Conservation (phyloP, 805 yeast genomes). For the Barnettozyma populi region DNA sequence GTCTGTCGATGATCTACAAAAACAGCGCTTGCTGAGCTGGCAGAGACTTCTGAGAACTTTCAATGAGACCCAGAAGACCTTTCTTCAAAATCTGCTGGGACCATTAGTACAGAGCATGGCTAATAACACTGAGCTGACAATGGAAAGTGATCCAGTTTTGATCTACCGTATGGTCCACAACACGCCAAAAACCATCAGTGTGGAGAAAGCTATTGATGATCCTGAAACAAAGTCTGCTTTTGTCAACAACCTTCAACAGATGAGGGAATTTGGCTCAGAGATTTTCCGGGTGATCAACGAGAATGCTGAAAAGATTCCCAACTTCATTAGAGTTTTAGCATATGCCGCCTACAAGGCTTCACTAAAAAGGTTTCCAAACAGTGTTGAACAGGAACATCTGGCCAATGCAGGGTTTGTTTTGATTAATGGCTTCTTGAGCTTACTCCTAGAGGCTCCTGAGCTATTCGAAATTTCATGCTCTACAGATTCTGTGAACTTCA, state of each 20-base stretch:
- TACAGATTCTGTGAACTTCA: conserved; percentile 13
- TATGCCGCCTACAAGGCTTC: conserved; percentile 37
- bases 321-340: conserved; percentile 52
- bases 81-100: conserved; percentile 30
- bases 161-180: conserved; percentile 43
- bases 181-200: conserved; percentile 36
- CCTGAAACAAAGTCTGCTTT: conserved; percentile 65
- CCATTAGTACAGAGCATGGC: conserved; percentile 33
- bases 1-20: conserved; percentile 23
- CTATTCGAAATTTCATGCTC: conserved; percentile 45
- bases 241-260: conserved; percentile 63
- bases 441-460: conserved; percentile 47
- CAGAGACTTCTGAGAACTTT: conserved; percentile 36
- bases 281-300: conserved; percentile 48
- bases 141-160: conserved; percentile 75
- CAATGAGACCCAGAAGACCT: conserved; percentile 32
- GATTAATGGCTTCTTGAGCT: conserved; percentile 45
- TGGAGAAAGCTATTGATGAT: conserved; percentile 73
- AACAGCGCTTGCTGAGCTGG: conserved; percentile 32
- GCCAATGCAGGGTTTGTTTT: conserved; percentile 66
- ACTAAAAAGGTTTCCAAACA: conserved; percentile 49
- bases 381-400: conserved; percentile 51
- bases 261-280: conserved; percentile 67
- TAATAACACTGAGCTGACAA: conserved; percentile 39
- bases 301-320: conserved; percentile 43